These are phyloP conservation scores for Ophiocordyceps sinensis DNA, from an alignment of 2,329 filamentous ascomycete species.

Conservation along the genomic window DNA sequence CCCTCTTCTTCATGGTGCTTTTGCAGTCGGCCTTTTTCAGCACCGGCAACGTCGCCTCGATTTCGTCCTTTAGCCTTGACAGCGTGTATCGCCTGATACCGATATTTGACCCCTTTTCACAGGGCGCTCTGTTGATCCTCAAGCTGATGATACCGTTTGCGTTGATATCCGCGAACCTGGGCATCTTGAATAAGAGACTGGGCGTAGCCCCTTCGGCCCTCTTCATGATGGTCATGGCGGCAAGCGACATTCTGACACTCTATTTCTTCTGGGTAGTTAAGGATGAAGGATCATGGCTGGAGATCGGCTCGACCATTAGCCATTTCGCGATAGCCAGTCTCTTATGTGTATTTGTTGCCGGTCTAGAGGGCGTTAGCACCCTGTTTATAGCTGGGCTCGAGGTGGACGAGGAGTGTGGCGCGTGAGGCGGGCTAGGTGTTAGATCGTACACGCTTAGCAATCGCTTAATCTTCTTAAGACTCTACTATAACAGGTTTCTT, in stretches of 20 bases:
- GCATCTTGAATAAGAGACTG: constrained; percentile 72
- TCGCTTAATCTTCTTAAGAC: no score
- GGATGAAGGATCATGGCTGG: constrained; percentile 92
- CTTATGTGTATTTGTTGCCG: constrained; percentile 80
- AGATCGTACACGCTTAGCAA: no score
- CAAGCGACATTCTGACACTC: constrained; percentile 81
- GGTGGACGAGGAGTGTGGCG: neutral
- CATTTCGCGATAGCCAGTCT: constrained; percentile 89
- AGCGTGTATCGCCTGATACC: constrained; percentile 78
- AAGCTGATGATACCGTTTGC: constrained; percentile 92
- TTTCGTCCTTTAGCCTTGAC: constrained; percentile 88
- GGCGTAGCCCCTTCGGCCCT: constrained; percentile 76
- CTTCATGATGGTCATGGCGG: constrained; percentile 88
- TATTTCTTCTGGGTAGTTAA: constrained; percentile 97
- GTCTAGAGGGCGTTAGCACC: constrained; percentile 72
- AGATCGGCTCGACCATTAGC: constrained; percentile 92
- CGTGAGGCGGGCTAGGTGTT: no score
- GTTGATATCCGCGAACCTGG: constrained; percentile 84
- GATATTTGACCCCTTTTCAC: constrained; percentile 85
- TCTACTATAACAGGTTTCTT: no score
- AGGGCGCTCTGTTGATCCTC: constrained; percentile 71
- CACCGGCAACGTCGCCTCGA: constrained; percentile 87
- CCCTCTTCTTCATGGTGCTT: constrained; percentile 89
- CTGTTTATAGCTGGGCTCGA: constrained; percentile 43
- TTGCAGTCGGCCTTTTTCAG: constrained; percentile 94